Evolutionary conservation across 352 stramenopile genomes (phyloP).

Genomic region (Phytopythium cucurbitacearum): DNA sequence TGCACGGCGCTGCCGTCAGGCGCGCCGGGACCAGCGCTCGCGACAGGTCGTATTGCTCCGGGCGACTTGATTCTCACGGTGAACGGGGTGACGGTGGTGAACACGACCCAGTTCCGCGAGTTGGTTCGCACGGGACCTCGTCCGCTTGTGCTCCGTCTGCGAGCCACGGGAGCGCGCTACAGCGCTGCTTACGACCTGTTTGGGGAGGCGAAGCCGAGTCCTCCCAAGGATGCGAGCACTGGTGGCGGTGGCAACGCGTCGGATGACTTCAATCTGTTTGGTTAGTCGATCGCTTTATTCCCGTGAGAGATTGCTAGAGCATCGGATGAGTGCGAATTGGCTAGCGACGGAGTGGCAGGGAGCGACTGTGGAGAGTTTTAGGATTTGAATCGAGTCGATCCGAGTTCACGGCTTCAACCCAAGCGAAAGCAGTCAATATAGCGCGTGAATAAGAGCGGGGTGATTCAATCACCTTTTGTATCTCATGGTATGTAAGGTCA

Average conservation of each 20-base stretch:
- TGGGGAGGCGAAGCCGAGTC: slow-evolving; percentile 32
- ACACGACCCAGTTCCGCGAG: slow-evolving; percentile 69
- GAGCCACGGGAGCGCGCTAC: slow-evolving; percentile 32
- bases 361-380: no score
- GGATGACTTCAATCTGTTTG: slow-evolving; percentile 17
- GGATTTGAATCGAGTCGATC: no score
- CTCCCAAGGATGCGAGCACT: background rate
- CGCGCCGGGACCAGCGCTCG: slow-evolving; percentile 33
- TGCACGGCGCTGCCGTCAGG: slow-evolving; percentile 46
- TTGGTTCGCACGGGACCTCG: slow-evolving; percentile 54
- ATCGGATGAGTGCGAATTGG: no score
- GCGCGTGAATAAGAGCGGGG: no score
- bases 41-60: slow-evolving; percentile 41
- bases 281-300: slow-evolving; percentile 7
- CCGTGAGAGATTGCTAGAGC: no score
- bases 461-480: no score
- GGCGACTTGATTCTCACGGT: slow-evolving; percentile 75
- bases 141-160: slow-evolving; percentile 70
- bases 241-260: background rate
- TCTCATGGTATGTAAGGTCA: no score
- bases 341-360: no score
- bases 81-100: slow-evolving; percentile 56
- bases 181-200: slow-evolving; percentile 65
- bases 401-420: no score
- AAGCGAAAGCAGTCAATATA: no score